Percentiles rank a stretch among this genome's conserved stretches.
Evolutionary conservation across 129 eudicot genomes (phyloP).

Genomic region (Escallonia herrerae): DNA sequence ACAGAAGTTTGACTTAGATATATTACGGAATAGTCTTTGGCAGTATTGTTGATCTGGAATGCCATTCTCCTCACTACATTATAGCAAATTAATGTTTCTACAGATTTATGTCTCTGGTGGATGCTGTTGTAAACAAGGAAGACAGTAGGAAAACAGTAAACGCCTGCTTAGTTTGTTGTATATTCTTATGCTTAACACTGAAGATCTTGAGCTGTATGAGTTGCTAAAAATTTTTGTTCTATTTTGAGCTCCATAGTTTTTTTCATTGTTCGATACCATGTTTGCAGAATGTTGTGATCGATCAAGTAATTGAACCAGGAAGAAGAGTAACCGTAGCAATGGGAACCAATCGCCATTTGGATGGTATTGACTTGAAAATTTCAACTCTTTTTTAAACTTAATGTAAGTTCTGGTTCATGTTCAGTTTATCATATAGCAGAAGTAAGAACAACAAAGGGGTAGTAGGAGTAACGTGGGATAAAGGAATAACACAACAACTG

Average conservation of each 20-base stretch:
- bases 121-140: neutral
- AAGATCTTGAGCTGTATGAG: neutral
- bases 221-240: neutral
- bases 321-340: conserved; percentile 84
- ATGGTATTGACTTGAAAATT: conserved; percentile 27
- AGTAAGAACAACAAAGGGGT: neutral
- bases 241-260: neutral
- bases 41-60: too few species aligned
- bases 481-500: neutral
- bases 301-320: conserved; percentile 72
- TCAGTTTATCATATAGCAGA: conserved; percentile 1
- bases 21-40: too few species aligned
- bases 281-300: conserved; percentile 80
- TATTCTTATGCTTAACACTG: neutral
- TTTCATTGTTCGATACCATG: conserved; percentile 10
- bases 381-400: conserved; percentile 3
- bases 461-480: neutral
- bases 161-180: neutral
- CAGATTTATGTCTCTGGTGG: too few species aligned
- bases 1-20: too few species aligned
- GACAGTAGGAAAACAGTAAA: neutral
- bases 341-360: conserved; percentile 75
- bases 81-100: too few species aligned
- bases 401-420: neutral
- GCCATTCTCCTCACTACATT: too few species aligned